Percentiles rank a stretch among this genome's conserved stretches.
Evolutionary conservation across 345 rosid species (phyloP).

Genomic region (Lepidium sativum): DNA sequence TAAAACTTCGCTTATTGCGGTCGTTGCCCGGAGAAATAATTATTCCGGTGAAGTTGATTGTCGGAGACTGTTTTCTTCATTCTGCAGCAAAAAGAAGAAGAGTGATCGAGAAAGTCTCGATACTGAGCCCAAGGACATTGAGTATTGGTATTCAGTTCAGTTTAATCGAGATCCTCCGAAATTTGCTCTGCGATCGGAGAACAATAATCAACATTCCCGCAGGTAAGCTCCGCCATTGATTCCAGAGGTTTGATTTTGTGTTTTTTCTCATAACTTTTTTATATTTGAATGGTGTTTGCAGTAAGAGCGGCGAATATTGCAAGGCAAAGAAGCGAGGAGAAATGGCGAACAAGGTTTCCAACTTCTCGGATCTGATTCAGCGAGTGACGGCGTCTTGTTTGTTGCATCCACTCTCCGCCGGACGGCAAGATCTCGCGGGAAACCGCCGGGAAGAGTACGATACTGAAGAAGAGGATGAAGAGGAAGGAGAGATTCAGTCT

Average conservation of each 20-base stretch:
- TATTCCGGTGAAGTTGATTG: neutral
- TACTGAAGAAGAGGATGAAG: slow-evolving; percentile 24
- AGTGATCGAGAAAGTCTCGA: slow-evolving; percentile 25
- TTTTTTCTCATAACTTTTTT: neutral
- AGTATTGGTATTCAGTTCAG: slow-evolving; percentile 45
- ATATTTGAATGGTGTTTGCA: neutral
- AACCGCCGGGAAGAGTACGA: slow-evolving; percentile 24
- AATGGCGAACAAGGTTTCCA: slow-evolving; percentile 60
- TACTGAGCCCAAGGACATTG: slow-evolving; percentile 39
- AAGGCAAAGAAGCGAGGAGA: slow-evolving; percentile 47
- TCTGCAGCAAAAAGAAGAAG: slow-evolving; percentile 51
- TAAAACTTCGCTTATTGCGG: too few species aligned
- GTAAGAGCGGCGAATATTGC: slow-evolving; percentile 25
- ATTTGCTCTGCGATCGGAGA: slow-evolving; percentile 38
- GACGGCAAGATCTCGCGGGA: slow-evolving; percentile 37
- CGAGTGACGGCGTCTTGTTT: slow-evolving; percentile 82
- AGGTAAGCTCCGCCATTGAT: slow-evolving; percentile 5
- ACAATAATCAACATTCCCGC: slow-evolving; percentile 12
- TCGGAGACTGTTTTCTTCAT: neutral
- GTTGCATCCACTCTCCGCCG: slow-evolving; percentile 72
- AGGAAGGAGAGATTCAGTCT: slow-evolving; percentile 33
- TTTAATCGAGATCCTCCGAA: slow-evolving; percentile 36
- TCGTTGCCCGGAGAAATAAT: neutral
- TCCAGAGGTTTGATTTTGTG: too few species aligned
- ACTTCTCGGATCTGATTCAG: slow-evolving; percentile 81